Evolutionary conservation across 2,329 filamentous ascomycete species (phyloP).

Genomic region (Hymenotorrendiella dingleyae): DNA sequence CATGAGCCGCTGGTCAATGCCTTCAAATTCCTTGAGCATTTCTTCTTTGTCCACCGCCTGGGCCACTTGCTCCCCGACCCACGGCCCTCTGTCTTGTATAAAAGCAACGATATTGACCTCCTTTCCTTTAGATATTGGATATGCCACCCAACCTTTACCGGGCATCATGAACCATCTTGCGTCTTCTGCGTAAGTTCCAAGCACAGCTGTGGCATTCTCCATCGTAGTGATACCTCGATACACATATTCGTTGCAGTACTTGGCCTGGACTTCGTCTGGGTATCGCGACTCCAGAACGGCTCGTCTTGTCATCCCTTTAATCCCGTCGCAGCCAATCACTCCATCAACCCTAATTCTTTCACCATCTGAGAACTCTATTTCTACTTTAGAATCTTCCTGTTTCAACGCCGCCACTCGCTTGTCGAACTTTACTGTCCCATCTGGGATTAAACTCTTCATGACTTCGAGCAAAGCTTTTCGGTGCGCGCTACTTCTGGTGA

Average conservation of each 20-base stretch:
- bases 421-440: constrained; percentile 25
- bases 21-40: constrained; percentile 34
- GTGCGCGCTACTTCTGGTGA: constrained; percentile 36
- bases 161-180: constrained; percentile 37
- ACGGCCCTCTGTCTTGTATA: constrained; percentile 34
- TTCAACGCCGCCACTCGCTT: constrained; percentile 27
- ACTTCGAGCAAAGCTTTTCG: constrained; percentile 38
- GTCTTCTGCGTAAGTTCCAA: constrained; percentile 38
- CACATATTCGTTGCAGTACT: constrained; percentile 50
- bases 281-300: constrained; percentile 39
- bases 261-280: constrained; percentile 24
- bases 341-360: constrained; percentile 34
- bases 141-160: constrained; percentile 49
- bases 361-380: constrained; percentile 38
- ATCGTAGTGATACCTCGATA: constrained; percentile 57
- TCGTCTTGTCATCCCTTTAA: constrained; percentile 48
- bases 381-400: constrained; percentile 5
- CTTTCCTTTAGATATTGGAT: constrained; percentile 49
- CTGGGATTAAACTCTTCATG: constrained; percentile 35
- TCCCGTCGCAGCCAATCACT: constrained; percentile 42
- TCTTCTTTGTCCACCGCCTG: constrained; percentile 36
- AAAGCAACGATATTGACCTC: constrained; percentile 52
- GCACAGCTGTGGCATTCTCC: constrained; percentile 38
- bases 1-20: constrained; percentile 33
- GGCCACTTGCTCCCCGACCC: constrained; percentile 33